Base-by-base conservation (phyloP, 371 early-diverging fungal genomes). In the Circinella umbellata region DNA sequence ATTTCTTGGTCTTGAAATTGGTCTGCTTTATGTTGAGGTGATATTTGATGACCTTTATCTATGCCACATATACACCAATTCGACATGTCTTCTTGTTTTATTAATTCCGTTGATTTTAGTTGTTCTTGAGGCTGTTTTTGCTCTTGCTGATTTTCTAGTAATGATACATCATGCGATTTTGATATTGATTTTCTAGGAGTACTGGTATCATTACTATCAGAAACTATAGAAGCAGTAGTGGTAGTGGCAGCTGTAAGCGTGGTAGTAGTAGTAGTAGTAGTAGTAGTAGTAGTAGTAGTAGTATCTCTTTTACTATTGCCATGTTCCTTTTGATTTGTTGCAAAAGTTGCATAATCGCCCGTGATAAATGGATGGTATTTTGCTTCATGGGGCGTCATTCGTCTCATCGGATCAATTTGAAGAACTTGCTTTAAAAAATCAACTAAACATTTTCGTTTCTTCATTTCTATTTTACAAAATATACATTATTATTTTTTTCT, bases 311-410 rank as follows among this genome's bases (percentile, higher is more conserved):
- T 15, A n/a, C 65, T 37, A 27, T 27, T 27, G 27, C 27, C 27
- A 27, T 27, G 27, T 0, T 27, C 27, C 2, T 27, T 27, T 27
- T 27, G 27, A 27, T 27, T 27, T 27, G 27, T 2, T 47, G 18
- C 37, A 53, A 27, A 65, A 42, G 42, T 42, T 6, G 42, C 42
- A 10, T 55, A 36, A 17, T 42, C 18, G 4, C 67, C 67, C 15
- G 53, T 93, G 62, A 98, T 92, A 72, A 98, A 98, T 1, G 98
- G 98, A 73, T 98, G 99, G 66, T 88, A 69, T 20, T 86, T 77
- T 2, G 98, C 99, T 75, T 98, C 94, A 49, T 91, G 92, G 4
- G 99, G 97, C 3, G 95, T 90, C 91, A 95, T 92, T 53, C 99
- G 87, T 70, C 92, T 92, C 59, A 90, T 76, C 1, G 98, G 98